Evolutionary conservation across 768 basidiomycete species (phyloP), one percentile per base, ranked within the genome.

Genomic region (Cystoderma amianthinum): DNA sequence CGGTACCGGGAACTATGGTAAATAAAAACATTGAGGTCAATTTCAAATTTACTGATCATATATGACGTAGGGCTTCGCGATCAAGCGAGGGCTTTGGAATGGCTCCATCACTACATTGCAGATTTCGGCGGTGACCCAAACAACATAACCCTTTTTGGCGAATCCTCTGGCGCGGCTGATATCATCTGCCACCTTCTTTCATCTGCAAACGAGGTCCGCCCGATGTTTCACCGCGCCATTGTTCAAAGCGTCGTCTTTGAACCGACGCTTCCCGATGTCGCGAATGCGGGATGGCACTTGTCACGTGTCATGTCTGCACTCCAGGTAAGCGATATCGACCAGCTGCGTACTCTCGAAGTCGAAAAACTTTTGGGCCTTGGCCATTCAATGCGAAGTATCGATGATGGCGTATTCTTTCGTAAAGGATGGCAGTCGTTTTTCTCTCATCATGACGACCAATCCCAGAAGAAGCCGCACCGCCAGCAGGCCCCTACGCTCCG

Each of bases 1-100:
- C 41, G 86, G 85, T 13, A 76, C 79, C 13, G 86, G 85, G 7
- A 89, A 89, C 61, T 89, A 85, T 50, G 86, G 85, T 77, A 51
- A 18, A 19, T 35, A 11, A n/a, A 9, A n/a, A 30, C 38, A 19
- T 32, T 23, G 39, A 19, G 33, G 24, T 38, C 36, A 13, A 9
- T n/a, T 24, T 15, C 42, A 24, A 38, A 5, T 13, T 20, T 47
- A n/a, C 13, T 53, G 33, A 52, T 24, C 24, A 32, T 36, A 36
- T 37, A 25, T 19, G 22, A 20, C 40, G 15, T 44, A 80, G 80
- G 80, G 34, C 64, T 85, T 17, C 72, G 71, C 17, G 82, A 85
- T 55, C 82, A 85, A 55, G 70, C 75, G 37, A 69, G 56, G 32
- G 81, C 78, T 7, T 68, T 84, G 44, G 71, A 80, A 55, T 85